Percentiles rank a stretch among this genome's conserved stretches.
Evolutionary conservation across 2,329 filamentous ascomycete species (phyloP).

Genomic region (Arthrinium phaeospermum): DNA sequence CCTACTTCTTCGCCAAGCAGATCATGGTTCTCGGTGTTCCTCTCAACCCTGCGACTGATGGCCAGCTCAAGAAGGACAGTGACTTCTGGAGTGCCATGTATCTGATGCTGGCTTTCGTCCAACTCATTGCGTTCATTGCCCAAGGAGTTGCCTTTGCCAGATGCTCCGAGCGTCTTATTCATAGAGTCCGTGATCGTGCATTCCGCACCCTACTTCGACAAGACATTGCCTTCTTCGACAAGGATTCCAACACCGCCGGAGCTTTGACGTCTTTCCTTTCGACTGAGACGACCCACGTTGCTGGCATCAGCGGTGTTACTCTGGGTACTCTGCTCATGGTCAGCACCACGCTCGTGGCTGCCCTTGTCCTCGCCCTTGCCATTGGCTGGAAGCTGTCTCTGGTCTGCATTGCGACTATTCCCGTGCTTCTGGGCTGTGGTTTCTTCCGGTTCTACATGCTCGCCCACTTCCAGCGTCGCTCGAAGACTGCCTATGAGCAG

Average conservation of each 20-base stretch:
- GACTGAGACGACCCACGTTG: slow-evolving; percentile 86
- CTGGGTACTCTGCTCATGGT: slow-evolving; percentile 87
- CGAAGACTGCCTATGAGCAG: slow-evolving; percentile 78
- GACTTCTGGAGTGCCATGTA: slow-evolving; percentile 93
- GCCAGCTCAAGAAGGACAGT: slow-evolving; percentile 68
- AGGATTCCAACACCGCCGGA: slow-evolving; percentile 86
- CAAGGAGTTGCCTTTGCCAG: slow-evolving; percentile 81
- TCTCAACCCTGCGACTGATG: slow-evolving; percentile 55
- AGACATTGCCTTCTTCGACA: slow-evolving; percentile 91
- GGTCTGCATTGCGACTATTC: slow-evolving; percentile 80
- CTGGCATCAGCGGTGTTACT: slow-evolving; percentile 85
- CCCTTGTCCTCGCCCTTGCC: slow-evolving; percentile 71
- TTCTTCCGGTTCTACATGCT: slow-evolving; percentile 88
- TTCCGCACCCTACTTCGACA: slow-evolving; percentile 91
- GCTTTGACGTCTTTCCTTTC: slow-evolving; percentile 88
- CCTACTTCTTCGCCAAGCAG: slow-evolving; percentile 88
- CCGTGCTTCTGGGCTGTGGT: slow-evolving; percentile 78
- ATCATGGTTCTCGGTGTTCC: slow-evolving; percentile 60
- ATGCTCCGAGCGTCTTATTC: slow-evolving; percentile 85
- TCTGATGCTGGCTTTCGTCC: slow-evolving; percentile 78
- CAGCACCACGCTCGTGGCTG: slow-evolving; percentile 76
- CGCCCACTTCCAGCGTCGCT: slow-evolving; percentile 76
- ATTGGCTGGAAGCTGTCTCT: slow-evolving; percentile 89
- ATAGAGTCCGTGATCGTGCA: slow-evolving; percentile 79
- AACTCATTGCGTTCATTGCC: slow-evolving; percentile 69